Evolutionary conservation across 306 rosid species (phyloP).

Genomic region (Medicago arabica): DNA sequence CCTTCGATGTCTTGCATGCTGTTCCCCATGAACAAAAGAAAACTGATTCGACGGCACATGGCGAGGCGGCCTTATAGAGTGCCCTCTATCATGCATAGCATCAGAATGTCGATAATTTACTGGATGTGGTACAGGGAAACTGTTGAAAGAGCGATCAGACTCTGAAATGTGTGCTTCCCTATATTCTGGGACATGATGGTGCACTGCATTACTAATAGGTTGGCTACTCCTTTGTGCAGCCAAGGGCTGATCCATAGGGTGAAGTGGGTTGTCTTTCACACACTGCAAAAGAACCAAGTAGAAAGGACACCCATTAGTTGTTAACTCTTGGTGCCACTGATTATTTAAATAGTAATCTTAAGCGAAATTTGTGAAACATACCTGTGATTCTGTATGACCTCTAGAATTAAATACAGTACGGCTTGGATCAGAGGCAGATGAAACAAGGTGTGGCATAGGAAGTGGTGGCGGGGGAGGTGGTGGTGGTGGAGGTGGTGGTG

Average conservation of each 20-base stretch:
- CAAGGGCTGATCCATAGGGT: slow-evolving; percentile 56
- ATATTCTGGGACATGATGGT: slow-evolving; percentile 56
- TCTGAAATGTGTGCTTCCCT: slow-evolving; percentile 72
- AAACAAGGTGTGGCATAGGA: slow-evolving; percentile 41
- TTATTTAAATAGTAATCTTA: slow-evolving; percentile 1
- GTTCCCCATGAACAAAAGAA: slow-evolving; percentile 75
- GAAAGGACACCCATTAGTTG: slow-evolving; percentile 37
- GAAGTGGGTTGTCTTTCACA: slow-evolving; percentile 52
- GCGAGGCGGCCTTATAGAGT: slow-evolving; percentile 74
- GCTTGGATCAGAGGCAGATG: slow-evolving; percentile 57
- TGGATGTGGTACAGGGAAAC: slow-evolving; percentile 55
- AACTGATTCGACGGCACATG: slow-evolving; percentile 80
- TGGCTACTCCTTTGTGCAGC: slow-evolving; percentile 60
- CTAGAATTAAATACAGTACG: slow-evolving; percentile 58
- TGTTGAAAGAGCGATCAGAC: slow-evolving; percentile 58
- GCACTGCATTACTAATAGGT: slow-evolving; percentile 59
- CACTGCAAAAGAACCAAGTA: slow-evolving; percentile 53
- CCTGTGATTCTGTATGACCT: slow-evolving; percentile 59
- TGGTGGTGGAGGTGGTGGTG: slow-evolving; percentile 52
- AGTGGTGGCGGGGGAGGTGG: slow-evolving; percentile 53
- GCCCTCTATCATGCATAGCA: slow-evolving; percentile 59
- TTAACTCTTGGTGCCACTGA: slow-evolving; percentile 1
- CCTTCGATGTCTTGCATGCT: slow-evolving; percentile 61
- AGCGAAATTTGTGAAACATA: slow-evolving; percentile 39
- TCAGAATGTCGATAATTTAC: slow-evolving; percentile 58